Conservation (phyloP, 2,329 filamentous ascomycete species). For the Paraphoma sp. region DNA sequence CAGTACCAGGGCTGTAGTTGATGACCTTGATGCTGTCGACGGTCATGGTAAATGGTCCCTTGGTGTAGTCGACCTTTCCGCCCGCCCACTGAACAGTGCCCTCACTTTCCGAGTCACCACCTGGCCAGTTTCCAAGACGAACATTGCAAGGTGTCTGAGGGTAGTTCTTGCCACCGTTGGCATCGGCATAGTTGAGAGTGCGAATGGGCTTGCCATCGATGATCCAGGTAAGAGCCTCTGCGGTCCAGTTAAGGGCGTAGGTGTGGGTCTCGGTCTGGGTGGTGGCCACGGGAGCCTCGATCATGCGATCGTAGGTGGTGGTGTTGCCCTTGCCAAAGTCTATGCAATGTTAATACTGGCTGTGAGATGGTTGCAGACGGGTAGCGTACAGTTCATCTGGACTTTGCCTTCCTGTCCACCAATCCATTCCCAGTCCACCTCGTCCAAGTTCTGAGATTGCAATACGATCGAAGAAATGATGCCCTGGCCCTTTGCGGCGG, state of each 20-base stretch:
- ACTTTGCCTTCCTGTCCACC: constrained; percentile 69
- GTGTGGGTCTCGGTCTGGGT: constrained; percentile 68
- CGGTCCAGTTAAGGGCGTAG: constrained; percentile 77
- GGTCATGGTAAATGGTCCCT: constrained; percentile 60
- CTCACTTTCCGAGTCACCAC: constrained; percentile 55
- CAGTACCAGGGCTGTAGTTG: constrained; percentile 59
- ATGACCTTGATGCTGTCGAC: constrained; percentile 59
- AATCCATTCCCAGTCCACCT: constrained; percentile 86
- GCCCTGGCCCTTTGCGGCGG: constrained; percentile 75
- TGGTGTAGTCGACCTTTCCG: constrained; percentile 58
- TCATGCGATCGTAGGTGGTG: constrained; percentile 73
- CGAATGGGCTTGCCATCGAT: constrained; percentile 73
- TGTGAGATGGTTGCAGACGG: constrained; percentile 40
- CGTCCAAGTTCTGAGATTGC: constrained; percentile 82
- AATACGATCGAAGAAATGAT: constrained; percentile 84
- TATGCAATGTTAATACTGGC: constrained; percentile 63
- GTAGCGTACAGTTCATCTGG: constrained; percentile 79
- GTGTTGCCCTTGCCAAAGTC: constrained; percentile 76
- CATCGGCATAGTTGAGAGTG: constrained; percentile 65
- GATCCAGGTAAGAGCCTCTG: constrained; percentile 69
- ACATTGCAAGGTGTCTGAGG: constrained; percentile 78
- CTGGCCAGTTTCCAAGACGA: constrained; percentile 55
- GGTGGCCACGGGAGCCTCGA: constrained; percentile 62
- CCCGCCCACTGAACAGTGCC: constrained; percentile 74
- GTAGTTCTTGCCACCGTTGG: constrained; percentile 65